These are phyloP conservation scores for Globisporangium viniferum DNA, from an alignment of 352 stramenopile species.

Conservation along the genomic window DNA sequence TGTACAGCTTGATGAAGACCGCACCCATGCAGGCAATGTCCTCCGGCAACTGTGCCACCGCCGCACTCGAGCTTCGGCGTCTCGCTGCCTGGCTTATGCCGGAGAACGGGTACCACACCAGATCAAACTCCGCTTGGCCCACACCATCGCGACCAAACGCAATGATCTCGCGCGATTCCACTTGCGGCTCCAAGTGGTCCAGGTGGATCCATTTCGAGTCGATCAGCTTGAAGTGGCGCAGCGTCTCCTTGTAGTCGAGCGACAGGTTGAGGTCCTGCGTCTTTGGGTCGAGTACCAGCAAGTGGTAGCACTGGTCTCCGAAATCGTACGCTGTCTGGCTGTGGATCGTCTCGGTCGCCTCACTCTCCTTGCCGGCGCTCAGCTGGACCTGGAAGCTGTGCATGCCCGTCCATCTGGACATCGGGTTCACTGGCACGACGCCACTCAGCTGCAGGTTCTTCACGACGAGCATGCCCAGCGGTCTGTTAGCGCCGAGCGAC, in stretches of 20 bases:
- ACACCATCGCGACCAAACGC: constrained; percentile 33
- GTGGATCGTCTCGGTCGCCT: constrained; percentile 24
- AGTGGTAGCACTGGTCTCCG: constrained; percentile 20
- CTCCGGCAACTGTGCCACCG: constrained; percentile 18
- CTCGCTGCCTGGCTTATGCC: constrained; percentile 1
- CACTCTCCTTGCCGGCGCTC: constrained; percentile 28
- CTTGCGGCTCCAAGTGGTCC: constrained; percentile 31
- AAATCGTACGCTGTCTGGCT: constrained; percentile 28
- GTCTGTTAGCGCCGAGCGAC: constrained; percentile 32
- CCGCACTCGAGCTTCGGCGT: not conserved
- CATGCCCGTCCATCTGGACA: constrained; percentile 34
- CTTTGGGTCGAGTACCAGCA: constrained; percentile 40
- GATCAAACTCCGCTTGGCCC: constrained; percentile 36
- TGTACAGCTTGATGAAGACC: constrained; percentile 39
- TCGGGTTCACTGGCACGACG: constrained; percentile 22
- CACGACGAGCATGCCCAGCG: constrained; percentile 37
- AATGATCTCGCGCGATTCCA: constrained; percentile 30
- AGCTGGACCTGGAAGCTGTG: constrained; percentile 34
- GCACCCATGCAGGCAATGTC: constrained; percentile 40
- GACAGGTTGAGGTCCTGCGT: constrained; percentile 39
- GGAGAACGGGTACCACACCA: constrained; percentile 41
- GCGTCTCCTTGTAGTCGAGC: constrained; percentile 38
- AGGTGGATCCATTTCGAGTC: constrained; percentile 49
- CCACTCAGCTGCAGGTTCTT: constrained; percentile 31
- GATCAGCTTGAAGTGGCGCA: constrained; percentile 26